These are phyloP conservation scores for Rubia tinctorum DNA, from an alignment of 305 asterid genomes.

Conservation along the genomic window DNA sequence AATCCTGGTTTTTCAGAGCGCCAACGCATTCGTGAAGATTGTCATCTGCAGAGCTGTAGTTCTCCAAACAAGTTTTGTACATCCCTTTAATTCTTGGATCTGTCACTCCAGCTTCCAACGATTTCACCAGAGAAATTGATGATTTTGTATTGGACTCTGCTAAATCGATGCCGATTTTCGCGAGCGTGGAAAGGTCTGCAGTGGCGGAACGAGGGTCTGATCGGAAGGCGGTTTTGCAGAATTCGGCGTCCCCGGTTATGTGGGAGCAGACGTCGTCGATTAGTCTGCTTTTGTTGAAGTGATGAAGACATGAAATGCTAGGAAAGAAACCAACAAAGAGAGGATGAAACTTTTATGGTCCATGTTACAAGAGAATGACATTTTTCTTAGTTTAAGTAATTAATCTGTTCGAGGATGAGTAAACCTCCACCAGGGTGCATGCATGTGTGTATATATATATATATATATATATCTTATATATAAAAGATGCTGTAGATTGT, in stretches of 20 bases:
- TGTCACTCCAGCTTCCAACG: neutral
- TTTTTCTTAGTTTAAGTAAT: neutral
- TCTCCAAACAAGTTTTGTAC: conserved; percentile 24
- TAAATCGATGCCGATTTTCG: conserved; percentile 11
- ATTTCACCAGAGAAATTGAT: neutral
- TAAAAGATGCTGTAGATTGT: neutral
- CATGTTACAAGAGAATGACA: neutral
- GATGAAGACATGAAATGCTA: neutral
- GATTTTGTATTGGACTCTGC: conserved; percentile 9
- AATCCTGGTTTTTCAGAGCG: neutral
- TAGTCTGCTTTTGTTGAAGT: neutral
- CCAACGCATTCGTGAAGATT: conserved; percentile 7
- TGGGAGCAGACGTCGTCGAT: conserved; percentile 27
- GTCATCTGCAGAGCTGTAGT: conserved; percentile 12
- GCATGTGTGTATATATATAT: neutral
- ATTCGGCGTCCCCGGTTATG: conserved; percentile 2
- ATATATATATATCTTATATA: too few relatives aligned
- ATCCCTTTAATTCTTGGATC: neutral
- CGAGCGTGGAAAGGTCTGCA: conserved; percentile 19
- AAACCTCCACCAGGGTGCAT: neutral
- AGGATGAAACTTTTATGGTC: neutral
- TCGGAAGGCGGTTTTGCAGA: conserved; percentile 18
- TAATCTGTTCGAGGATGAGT: neutral
- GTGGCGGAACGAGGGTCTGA: conserved; percentile 27
- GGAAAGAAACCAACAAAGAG: neutral